Percentiles rank a stretch among this genome's conserved stretches.
These are phyloP conservation scores for Mucor mucedo DNA, from an alignment of 371 early-diverging fungal species.

Conservation along the genomic window DNA sequence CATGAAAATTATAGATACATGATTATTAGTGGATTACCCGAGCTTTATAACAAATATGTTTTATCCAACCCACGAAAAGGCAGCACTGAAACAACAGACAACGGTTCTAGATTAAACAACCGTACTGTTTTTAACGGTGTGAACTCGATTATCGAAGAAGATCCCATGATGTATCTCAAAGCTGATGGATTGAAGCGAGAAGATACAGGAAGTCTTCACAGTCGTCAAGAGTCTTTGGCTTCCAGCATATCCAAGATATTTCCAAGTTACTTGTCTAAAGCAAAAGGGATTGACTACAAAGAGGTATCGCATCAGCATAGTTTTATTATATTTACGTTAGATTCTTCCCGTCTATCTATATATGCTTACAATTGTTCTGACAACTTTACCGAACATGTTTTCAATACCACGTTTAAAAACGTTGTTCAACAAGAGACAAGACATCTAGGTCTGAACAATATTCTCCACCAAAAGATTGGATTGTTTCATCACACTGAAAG, in stretches of 20 bases:
- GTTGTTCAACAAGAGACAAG: slow-evolving; percentile 49
- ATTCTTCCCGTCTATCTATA: slow-evolving; percentile 52
- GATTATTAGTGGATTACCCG: slow-evolving; percentile 61
- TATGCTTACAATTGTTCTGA: slow-evolving; percentile 78
- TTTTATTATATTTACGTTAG: slow-evolving; percentile 63
- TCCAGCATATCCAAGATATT: slow-evolving; percentile 36
- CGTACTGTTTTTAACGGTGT: slow-evolving; percentile 17
- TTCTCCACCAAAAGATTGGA: slow-evolving; percentile 74
- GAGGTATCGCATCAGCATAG: slow-evolving; percentile 42
- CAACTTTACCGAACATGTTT: slow-evolving; percentile 58
- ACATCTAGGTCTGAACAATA: slow-evolving; percentile 56
- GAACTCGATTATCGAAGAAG: slow-evolving; percentile 4
- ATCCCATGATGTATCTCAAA: not conserved
- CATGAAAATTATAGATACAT: slow-evolving; percentile 43
- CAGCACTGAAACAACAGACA: slow-evolving; percentile 47
- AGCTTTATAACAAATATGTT: slow-evolving; percentile 42
- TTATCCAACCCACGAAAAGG: slow-evolving; percentile 37
- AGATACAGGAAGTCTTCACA: slow-evolving; percentile 33
- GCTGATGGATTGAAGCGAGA: slow-evolving; percentile 18
- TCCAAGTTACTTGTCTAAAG: slow-evolving; percentile 37
- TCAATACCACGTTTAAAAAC: slow-evolving; percentile 38
- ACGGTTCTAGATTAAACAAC: slow-evolving; percentile 1
- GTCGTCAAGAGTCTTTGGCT: slow-evolving; percentile 44
- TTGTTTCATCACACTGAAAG: slow-evolving; percentile 63
- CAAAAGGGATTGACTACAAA: slow-evolving; percentile 20